Evolutionary conservation across 257 asterid genomes (phyloP).

Genomic region (Sherardia arvensis): DNA sequence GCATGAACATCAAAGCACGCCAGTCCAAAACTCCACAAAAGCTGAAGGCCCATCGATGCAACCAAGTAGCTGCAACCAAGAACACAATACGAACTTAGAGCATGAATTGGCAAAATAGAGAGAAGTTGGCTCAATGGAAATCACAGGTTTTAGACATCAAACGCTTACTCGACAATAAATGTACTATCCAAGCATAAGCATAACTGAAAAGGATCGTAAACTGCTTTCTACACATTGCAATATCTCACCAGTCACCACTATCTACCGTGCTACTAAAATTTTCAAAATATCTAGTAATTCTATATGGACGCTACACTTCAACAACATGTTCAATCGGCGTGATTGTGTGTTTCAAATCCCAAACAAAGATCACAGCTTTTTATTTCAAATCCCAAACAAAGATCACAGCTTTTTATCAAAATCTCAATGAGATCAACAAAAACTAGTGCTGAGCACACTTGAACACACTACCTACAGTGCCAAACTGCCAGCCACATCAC

Average conservation of each 20-base stretch:
- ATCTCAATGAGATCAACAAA: neutral
- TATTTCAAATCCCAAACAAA: neutral
- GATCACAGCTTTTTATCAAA: neutral
- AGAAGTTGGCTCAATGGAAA: neutral
- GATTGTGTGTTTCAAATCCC: neutral
- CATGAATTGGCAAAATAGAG: neutral
- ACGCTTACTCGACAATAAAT: neutral
- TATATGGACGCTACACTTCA: neutral
- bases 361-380: neutral
- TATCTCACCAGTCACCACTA: too few species aligned
- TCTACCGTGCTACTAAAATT: neutral
- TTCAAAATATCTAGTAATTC: neutral
- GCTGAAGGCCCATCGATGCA: conserved; percentile 95
- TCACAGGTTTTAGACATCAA: neutral
- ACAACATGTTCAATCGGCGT: neutral
- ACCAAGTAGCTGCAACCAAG: conserved; percentile 67
- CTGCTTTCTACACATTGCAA: neutral
- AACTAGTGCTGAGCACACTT: neutral
- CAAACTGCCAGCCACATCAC: neutral
- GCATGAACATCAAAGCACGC: conserved; percentile 82
- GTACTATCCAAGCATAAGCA: neutral
- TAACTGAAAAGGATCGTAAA: neutral
- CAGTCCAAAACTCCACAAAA: conserved; percentile 86
- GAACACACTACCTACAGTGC: neutral
- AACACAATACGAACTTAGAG: neutral